Conservation (phyloP, 345 rosid species). For the Camelina sativa region DNA sequence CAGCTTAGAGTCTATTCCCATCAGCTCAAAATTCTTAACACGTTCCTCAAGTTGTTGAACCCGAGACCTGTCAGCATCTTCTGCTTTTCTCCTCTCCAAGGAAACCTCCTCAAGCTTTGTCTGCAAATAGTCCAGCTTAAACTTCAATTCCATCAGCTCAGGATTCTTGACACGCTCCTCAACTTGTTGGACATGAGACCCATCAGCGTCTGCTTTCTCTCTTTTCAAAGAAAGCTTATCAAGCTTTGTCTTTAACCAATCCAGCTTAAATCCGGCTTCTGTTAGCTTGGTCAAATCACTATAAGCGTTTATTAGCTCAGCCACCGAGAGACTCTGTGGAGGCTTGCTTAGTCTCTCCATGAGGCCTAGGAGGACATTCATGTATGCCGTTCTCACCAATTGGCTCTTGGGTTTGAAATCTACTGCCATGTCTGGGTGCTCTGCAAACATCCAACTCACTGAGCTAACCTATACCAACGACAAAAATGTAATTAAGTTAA, state of each 20-base stretch:
- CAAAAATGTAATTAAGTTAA: too few relatives aligned
- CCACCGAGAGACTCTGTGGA: too few relatives aligned
- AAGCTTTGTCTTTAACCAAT: conserved; percentile 25
- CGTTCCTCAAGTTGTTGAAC: background rate
- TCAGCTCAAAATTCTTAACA: background rate
- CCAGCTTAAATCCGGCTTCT: conserved; percentile 16
- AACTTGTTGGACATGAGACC: background rate
- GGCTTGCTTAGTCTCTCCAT: too few relatives aligned
- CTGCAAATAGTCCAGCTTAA: background rate
- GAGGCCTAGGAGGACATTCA: too few relatives aligned
- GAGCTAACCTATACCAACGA: too few relatives aligned
- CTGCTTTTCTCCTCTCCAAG: background rate
- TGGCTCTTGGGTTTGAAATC: too few relatives aligned
- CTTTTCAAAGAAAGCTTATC: background rate
- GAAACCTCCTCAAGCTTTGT: background rate
- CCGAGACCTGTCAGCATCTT: background rate
- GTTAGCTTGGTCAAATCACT: background rate
- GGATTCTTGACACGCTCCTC: background rate
- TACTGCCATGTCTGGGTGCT: too few relatives aligned
- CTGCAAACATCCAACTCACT: too few relatives aligned
- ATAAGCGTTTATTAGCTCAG: too few relatives aligned
- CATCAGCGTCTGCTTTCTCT: background rate
- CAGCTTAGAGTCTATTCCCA: background rate
- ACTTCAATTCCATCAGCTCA: too few relatives aligned
- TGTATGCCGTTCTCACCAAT: too few relatives aligned